Evolutionary conservation across 306 rosid genomes (phyloP).

Genomic region (Lupinus albus): DNA sequence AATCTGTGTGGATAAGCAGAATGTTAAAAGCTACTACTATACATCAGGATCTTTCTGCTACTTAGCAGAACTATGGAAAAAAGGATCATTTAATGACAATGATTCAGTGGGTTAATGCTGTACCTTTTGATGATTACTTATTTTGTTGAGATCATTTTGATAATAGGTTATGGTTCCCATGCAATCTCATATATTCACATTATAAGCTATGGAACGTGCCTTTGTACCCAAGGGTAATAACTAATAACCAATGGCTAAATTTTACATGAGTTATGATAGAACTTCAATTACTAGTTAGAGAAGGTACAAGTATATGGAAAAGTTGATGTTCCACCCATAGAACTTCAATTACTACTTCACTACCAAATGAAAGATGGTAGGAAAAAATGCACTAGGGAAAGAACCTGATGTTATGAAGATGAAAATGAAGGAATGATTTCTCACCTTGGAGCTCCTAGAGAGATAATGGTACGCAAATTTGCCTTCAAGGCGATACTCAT

Average conservation of each 20-base stretch:
- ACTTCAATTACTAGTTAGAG: constrained; percentile 33
- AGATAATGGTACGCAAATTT: constrained; percentile 90
- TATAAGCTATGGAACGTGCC: background rate
- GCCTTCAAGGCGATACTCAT: constrained; percentile 91
- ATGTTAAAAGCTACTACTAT: background rate
- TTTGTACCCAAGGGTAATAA: constrained; percentile 30
- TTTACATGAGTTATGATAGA: too few species aligned
- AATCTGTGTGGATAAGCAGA: constrained; percentile 3
- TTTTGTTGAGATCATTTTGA: constrained; percentile 10
- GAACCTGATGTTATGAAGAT: background rate
- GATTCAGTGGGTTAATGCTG: background rate
- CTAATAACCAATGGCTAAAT: background rate
- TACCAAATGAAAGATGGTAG: too few species aligned
- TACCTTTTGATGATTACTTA: background rate
- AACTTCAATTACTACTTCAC: too few species aligned
- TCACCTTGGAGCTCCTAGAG: constrained; percentile 72
- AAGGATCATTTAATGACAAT: constrained; percentile 5
- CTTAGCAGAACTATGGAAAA: constrained; percentile 2
- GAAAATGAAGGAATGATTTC: background rate
- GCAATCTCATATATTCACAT: constrained; percentile 28
- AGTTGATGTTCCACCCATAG: too few species aligned
- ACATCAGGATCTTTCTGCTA: constrained; percentile 7
- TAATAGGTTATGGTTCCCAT: constrained; percentile 33
- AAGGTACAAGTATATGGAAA: too few species aligned
- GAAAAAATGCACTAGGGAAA: too few species aligned